Evolutionary conservation across 2,329 filamentous ascomycete species (phyloP), one percentile per base, ranked within the genome.

Genomic region (Coleophoma eucalyptorum): DNA sequence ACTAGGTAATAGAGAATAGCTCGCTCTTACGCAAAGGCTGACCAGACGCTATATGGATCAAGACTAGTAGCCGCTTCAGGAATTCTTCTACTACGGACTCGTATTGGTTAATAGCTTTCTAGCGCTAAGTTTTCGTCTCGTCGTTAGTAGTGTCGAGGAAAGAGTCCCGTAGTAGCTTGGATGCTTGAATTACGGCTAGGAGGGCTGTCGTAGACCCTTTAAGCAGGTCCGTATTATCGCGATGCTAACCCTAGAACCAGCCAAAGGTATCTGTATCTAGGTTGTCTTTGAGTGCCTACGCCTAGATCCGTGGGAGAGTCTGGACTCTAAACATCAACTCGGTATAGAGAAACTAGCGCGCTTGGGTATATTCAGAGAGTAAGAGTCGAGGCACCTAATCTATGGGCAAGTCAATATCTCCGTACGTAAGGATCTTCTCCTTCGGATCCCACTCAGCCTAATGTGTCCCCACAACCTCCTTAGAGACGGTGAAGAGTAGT

Each of bases 251-350:
- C 55, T 7, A 40, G n/a, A n/a, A 57, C 7, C 41, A 21, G n/a
- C 41, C 26, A 44, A 54, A 54, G 16, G 49, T 47, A 10, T 55
- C 41, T 12, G 50, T 7, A 19, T 56, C 48, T 2, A 56, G 37
- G 11, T 58, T 19, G 15, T 56, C 33, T 42, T 53, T 56, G 19
- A 56, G 32, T 19, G 35, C 33, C 43, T 20, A 58, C 8, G 31
- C 46, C 32, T 51, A 13, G 13, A 58, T 53, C 3, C n/a, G 37
- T 6, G 34, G 46, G 5, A 55, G 26, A 32, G 51, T 16, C 21
- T 35, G 18, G 1, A 26, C 43, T 26, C 37, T 4, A 33, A 54
- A 50, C 20, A 56, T 16, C 0, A 56, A 43, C 45, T 58, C 34
- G 13, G 55, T 37, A 46, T 53, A 55, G 1, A 58, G 35, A 4